A percentile compares a stretch with the other conserved stretches of the same genome.
Conservation (phyloP, 345 rosid genomes). For the Aquilaria sinensis region DNA sequence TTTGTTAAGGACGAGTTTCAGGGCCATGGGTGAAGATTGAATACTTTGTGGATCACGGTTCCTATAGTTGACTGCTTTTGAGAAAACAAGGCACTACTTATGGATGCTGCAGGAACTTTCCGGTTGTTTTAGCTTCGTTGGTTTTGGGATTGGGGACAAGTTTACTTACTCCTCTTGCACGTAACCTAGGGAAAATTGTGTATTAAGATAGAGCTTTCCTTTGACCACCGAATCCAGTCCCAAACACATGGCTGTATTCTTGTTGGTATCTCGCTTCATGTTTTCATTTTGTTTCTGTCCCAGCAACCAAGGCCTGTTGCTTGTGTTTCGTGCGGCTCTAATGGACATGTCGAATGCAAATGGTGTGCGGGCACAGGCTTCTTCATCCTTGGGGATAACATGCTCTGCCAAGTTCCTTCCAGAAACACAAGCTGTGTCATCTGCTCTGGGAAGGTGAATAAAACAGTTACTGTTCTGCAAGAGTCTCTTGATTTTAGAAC, state of each 20-base stretch:
- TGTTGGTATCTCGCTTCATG: no score
- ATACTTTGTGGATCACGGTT: no score
- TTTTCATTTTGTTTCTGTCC: conserved; percentile 6
- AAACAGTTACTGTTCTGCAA: neutral
- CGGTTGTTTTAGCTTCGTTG: neutral
- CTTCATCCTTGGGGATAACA: conserved; percentile 83
- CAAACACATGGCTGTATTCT: no score
- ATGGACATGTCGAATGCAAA: conserved; percentile 76
- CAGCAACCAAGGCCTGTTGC: conserved; percentile 85
- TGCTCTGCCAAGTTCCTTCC: conserved; percentile 94
- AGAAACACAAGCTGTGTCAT: conserved; percentile 77
- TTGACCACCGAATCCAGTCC: neutral
- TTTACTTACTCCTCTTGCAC: no score
- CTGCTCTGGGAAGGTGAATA: conserved; percentile 70
- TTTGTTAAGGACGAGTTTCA: no score
- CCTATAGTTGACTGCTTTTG: no score
- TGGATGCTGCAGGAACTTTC: neutral
- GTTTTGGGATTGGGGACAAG: neutral
- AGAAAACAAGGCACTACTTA: no score
- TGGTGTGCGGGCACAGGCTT: conserved; percentile 95
- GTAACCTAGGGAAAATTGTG: neutral
- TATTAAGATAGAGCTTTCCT: neutral
- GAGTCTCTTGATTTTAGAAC: neutral
- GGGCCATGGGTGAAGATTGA: no score
- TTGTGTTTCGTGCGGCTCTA: conserved; percentile 62